Conservation (phyloP, 306 rosid species). For the Vigna unguiculata region DNA sequence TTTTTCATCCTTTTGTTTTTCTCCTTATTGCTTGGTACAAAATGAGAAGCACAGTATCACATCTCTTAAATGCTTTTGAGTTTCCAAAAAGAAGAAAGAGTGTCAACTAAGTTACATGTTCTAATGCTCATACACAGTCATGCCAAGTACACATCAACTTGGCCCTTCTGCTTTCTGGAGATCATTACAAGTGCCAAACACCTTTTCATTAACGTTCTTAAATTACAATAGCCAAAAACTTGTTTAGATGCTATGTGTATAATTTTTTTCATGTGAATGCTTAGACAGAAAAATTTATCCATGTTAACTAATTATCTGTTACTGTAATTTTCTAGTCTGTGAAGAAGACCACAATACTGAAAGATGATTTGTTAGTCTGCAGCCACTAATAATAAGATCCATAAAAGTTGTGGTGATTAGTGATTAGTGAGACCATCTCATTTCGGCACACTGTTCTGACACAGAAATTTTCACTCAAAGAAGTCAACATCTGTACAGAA, state of each 20-base stretch:
- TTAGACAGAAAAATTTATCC: no score
- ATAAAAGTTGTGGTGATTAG: slow-evolving; percentile 15
- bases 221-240: slow-evolving; percentile 16
- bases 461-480: slow-evolving; percentile 32
- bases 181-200: background rate
- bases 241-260: slow-evolving; percentile 3
- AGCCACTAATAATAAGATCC: slow-evolving; percentile 31
- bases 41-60: slow-evolving; percentile 21
- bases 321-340: background rate
- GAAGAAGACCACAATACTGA: background rate
- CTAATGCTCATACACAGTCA: background rate
- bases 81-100: slow-evolving; percentile 10
- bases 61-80: background rate
- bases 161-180: background rate
- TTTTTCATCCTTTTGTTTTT: background rate
- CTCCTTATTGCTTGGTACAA: slow-evolving; percentile 5
- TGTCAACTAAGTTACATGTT: background rate
- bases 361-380: slow-evolving; percentile 3
- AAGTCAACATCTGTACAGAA: slow-evolving; percentile 62
- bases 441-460: slow-evolving; percentile 33
- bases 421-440: slow-evolving; percentile 11
- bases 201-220: background rate
- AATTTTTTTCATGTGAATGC: no score
- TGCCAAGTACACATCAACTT: background rate
- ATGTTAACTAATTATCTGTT: slow-evolving; percentile 1